Conservation (phyloP, 2,329 filamentous ascomycete genomes). For the Neonectria ditissima region DNA sequence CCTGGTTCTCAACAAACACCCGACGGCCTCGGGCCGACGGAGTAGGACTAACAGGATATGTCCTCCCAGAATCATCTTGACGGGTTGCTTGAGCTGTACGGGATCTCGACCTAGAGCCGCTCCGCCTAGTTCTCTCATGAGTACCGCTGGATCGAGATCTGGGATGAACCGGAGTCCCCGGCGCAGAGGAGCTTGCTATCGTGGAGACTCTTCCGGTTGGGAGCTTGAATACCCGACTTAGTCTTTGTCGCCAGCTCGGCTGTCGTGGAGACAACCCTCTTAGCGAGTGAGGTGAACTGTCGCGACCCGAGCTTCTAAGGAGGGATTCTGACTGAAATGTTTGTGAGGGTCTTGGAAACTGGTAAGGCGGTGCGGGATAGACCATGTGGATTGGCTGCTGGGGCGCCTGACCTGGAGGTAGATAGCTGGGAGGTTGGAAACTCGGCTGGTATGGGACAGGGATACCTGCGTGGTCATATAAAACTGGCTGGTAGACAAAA, state of each 20-base stretch:
- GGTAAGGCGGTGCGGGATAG: constrained; percentile 6
- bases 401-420: not conserved
- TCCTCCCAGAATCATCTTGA: not conserved
- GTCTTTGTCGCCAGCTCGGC: constrained; percentile 44
- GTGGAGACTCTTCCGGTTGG: constrained; percentile 52
- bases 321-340: not conserved
- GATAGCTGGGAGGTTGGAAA: not conserved
- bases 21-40: not conserved
- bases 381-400: constrained; percentile 21
- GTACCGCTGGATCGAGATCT: constrained; percentile 4
- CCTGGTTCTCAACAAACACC: not conserved
- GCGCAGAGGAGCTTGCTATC: constrained; percentile 46
- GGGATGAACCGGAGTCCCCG: constrained; percentile 26
- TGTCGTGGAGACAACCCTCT: constrained; percentile 28
- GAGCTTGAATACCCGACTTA: constrained; percentile 44
- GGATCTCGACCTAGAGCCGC: not conserved
- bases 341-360: not conserved
- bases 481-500: constrained; percentile 34
- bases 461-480: constrained; percentile 21
- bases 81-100: not conserved
- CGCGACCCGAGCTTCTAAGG: not conserved
- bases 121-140: not conserved
- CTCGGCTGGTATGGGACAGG: not conserved
- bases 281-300: not conserved
- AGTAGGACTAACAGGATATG: not conserved